These are phyloP conservation scores for Candida sanyaensis DNA, from an alignment of 1,139 yeast genomes.

Conservation along the genomic window DNA sequence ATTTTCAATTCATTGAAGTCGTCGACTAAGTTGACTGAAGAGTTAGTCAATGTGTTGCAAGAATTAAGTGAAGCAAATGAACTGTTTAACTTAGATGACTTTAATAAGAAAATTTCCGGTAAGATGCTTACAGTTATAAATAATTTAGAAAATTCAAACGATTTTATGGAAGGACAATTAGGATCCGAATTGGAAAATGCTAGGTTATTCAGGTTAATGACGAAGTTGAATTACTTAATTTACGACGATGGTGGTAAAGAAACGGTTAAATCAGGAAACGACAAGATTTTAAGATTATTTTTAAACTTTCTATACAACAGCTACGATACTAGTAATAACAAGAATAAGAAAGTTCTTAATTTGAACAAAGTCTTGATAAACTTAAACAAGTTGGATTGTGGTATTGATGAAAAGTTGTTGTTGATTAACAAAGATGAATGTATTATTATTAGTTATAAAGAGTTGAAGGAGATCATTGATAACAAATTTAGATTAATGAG, in stretches of 20 bases:
- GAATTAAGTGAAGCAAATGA: constrained; percentile 16
- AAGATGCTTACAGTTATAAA: constrained; percentile 49
- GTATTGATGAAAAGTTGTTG: constrained; percentile 79
- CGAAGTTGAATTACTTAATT: constrained; percentile 77
- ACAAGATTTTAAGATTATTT: constrained; percentile 76
- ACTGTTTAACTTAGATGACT: constrained; percentile 24
- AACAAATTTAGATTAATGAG: constrained; percentile 63
- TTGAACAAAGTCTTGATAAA: constrained; percentile 77
- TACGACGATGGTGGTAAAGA: constrained; percentile 55
- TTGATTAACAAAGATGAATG: constrained; percentile 85
- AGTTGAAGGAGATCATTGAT: constrained; percentile 72
- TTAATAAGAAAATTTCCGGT: constrained; percentile 37
- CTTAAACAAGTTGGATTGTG: constrained; percentile 90
- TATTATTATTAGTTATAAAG: constrained; percentile 78
- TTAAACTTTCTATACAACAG: constrained; percentile 87
- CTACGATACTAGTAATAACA: constrained; percentile 67
- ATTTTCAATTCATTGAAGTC: constrained; percentile 14
- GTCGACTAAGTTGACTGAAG: constrained; percentile 24
- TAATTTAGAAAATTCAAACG: constrained; percentile 58
- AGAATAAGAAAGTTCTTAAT: constrained; percentile 66
- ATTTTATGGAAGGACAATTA: constrained; percentile 67
- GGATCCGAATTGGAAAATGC: constrained; percentile 84
- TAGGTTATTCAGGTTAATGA: constrained; percentile 75
- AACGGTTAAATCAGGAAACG: constrained; percentile 78
- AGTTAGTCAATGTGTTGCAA: constrained; percentile 21